phyloP scores from a whole-genome alignment of 805 yeast species.

The Saccharomycopsis microspora region DNA sequence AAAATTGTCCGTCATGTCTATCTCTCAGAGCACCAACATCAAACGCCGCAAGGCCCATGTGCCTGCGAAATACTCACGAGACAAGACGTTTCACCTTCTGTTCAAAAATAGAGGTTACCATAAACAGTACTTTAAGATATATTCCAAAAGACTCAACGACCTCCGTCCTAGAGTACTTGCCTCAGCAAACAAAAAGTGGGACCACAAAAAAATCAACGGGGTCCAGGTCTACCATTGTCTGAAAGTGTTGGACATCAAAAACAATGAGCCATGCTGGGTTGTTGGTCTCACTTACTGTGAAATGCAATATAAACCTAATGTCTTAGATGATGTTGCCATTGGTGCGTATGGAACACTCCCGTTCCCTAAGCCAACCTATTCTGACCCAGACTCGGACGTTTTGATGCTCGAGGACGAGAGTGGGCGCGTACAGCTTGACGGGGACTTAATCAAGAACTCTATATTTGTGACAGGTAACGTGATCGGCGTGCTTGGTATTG shows the following conservation, averaged over 20 bases:
- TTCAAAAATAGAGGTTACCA: slow-evolving; percentile 32
- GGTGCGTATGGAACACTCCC: slow-evolving; percentile 30
- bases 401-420: slow-evolving; percentile 84
- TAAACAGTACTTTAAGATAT: slow-evolving; percentile 48
- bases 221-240: slow-evolving; percentile 29
- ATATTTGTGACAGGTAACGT: slow-evolving; percentile 84
- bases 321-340: slow-evolving; percentile 67
- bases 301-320: slow-evolving; percentile 74
- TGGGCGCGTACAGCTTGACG: slow-evolving; percentile 68
- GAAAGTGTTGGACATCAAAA: slow-evolving; percentile 49
- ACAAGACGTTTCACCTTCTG: slow-evolving; percentile 20
- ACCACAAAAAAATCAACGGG: slow-evolving; percentile 31
- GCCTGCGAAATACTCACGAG: slow-evolving; percentile 1
- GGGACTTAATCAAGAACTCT: slow-evolving; percentile 37
- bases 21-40: background rate
- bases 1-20: background rate
- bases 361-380: slow-evolving; percentile 32
- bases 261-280: slow-evolving; percentile 63
- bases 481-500: slow-evolving; percentile 79
- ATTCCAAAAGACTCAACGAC: slow-evolving; percentile 36
- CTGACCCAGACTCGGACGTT: slow-evolving; percentile 44
- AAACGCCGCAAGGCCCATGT: background rate
- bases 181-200: slow-evolving; percentile 46
- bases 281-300: slow-evolving; percentile 82
- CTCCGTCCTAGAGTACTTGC: slow-evolving; percentile 36